Conservation (phyloP, 306 rosid species). For the Cicer pinnatifidum region DNA sequence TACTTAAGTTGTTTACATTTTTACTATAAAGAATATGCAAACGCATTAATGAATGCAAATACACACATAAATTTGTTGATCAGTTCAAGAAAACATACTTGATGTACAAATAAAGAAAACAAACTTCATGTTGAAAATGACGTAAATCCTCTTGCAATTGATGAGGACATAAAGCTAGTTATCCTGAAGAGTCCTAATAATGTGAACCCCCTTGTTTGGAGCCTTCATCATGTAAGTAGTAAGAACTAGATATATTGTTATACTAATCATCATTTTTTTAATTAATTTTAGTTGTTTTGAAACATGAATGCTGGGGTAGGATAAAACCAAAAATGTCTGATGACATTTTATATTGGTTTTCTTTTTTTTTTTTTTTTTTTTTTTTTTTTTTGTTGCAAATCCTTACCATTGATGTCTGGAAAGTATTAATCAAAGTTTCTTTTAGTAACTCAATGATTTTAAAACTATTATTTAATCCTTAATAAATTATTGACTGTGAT, state of each 20-base stretch:
- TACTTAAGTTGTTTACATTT: too few relatives aligned
- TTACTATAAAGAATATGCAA: too few relatives aligned
- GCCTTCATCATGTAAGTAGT: slow-evolving; percentile 63
- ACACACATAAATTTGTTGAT: too few relatives aligned
- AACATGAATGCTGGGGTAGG: slow-evolving; percentile 12
- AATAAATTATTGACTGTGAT: slow-evolving; percentile 39
- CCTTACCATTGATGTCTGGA: slow-evolving; percentile 91
- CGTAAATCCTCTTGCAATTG: slow-evolving; percentile 63
- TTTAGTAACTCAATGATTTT: background rate
- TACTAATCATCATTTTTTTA: slow-evolving; percentile 12
- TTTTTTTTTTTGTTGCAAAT: slow-evolving; percentile 84
- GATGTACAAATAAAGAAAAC: slow-evolving; percentile 59
- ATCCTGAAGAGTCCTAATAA: slow-evolving; percentile 87
- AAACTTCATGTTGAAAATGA: slow-evolving; percentile 76
- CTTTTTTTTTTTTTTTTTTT: too few relatives aligned
- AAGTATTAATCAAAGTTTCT: slow-evolving; percentile 57
- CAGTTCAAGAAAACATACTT: too few relatives aligned
- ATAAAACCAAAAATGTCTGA: slow-evolving; percentile 34
- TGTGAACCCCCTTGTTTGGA: slow-evolving; percentile 86
- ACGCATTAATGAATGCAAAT: too few relatives aligned
- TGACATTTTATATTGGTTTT: slow-evolving; percentile 34
- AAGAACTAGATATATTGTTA: background rate
- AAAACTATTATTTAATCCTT: slow-evolving; percentile 34
- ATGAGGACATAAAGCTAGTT: slow-evolving; percentile 75
- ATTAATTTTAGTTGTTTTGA: slow-evolving; percentile 2